Percentiles rank a stretch among this genome's conserved stretches.
Conservation (phyloP, 2,329 filamentous ascomycete genomes). For the Gaeumannomyces tritici region DNA sequence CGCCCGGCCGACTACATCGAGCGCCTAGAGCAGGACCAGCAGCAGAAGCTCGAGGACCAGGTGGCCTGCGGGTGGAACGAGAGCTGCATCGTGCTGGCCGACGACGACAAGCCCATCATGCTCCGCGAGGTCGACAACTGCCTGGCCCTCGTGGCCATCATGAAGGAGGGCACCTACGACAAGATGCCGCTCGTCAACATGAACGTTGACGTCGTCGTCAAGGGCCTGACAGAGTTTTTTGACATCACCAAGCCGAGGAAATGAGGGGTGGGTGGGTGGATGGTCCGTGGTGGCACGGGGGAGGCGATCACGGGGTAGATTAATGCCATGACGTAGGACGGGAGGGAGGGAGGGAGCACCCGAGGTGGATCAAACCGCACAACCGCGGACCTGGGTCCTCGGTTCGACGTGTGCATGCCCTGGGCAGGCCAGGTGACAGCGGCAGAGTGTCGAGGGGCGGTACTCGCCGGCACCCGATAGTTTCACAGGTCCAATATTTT, state of each 20-base stretch:
- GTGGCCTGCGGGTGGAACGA: slow-evolving; percentile 57
- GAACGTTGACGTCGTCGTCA: slow-evolving; percentile 75
- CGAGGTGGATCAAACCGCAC: background rate
- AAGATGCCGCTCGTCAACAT: slow-evolving; percentile 80
- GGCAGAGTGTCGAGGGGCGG: background rate
- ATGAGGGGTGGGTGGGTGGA: background rate
- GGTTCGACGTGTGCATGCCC: background rate
- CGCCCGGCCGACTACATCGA: slow-evolving; percentile 45
- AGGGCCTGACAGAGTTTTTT: slow-evolving; percentile 72
- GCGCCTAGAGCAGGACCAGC: slow-evolving; percentile 50
- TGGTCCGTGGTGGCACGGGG: background rate
- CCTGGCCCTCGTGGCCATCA: slow-evolving; percentile 73
- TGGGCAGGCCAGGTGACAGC: background rate
- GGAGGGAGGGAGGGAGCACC: background rate
- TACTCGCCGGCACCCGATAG: background rate
- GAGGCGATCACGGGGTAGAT: background rate
- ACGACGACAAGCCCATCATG: slow-evolving; percentile 55
- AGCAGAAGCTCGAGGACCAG: slow-evolving; percentile 54
- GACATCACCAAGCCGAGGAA: slow-evolving; percentile 53
- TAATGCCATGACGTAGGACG: background rate
- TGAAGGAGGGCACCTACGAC: slow-evolving; percentile 76
- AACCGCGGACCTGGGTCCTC: too few relatives aligned
- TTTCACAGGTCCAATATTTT: background rate
- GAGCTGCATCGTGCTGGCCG: slow-evolving; percentile 58
- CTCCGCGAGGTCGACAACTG: slow-evolving; percentile 64